Conservation (phyloP, 2,329 filamentous ascomycete species). For the Alternaria dauci region DNA sequence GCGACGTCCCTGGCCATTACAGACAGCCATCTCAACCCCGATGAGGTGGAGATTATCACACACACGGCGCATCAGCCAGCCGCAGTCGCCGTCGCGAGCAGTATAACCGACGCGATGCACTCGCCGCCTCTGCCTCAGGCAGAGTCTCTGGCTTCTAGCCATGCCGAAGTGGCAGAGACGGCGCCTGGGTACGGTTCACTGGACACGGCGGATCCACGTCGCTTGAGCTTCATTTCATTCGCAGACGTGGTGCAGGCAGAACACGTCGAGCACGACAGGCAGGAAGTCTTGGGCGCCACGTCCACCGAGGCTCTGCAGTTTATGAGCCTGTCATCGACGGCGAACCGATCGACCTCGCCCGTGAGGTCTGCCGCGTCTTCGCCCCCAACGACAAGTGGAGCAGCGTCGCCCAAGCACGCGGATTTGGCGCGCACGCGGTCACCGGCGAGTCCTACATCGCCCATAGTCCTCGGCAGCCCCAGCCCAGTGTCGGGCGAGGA, state of each 20-base stretch:
- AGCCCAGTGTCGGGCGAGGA: constrained; percentile 69
- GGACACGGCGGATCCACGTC: constrained; percentile 79
- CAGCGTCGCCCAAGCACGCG: constrained; percentile 74
- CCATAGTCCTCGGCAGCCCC: constrained; percentile 57
- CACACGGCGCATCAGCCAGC: constrained; percentile 85
- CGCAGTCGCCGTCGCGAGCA: constrained; percentile 65
- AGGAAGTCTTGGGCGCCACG: constrained; percentile 31
- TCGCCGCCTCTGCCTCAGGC: constrained; percentile 45
- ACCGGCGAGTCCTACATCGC: constrained; percentile 66
- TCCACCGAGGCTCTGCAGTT: constrained; percentile 71
- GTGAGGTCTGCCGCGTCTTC: constrained; percentile 81
- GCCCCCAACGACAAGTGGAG: constrained; percentile 78
- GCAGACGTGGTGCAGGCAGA: constrained; percentile 92
- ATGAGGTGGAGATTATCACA: constrained; percentile 91
- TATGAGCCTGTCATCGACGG: constrained; percentile 70
- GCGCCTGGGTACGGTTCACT: constrained; percentile 78
- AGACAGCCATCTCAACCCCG: constrained; percentile 81
- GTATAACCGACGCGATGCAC: constrained; percentile 46
- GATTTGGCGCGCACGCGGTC: constrained; percentile 70
- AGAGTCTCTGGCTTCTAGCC: constrained; percentile 35
- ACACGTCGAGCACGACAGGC: constrained; percentile 71
- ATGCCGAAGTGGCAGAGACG: constrained; percentile 39
- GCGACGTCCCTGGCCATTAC: constrained; percentile 93
- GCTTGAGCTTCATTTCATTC: constrained; percentile 95
- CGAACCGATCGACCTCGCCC: constrained; percentile 77